These are phyloP conservation scores for Penicillium diatomitis DNA, from an alignment of 495 filamentous ascomycete species.

Conservation along the genomic window DNA sequence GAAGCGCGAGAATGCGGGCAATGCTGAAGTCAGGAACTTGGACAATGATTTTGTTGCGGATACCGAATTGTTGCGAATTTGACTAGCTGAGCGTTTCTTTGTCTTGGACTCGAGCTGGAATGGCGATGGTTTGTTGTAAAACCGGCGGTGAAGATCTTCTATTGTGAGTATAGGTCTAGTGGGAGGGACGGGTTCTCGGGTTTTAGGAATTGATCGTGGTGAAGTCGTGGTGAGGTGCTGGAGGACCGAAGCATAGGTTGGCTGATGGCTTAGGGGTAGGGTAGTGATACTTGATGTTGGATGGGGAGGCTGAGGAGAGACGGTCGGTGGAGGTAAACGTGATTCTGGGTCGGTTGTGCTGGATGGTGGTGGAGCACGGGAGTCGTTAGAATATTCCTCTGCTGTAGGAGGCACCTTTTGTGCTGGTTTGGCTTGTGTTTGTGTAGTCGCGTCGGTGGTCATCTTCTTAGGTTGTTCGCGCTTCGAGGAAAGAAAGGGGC, in stretches of 20 bases:
- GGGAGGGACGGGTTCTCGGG: constrained; percentile 1
- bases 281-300: background rate
- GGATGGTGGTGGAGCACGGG: background rate
- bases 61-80: background rate
- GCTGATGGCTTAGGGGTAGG: constrained; percentile 1
- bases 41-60: background rate
- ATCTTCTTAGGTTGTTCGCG: background rate
- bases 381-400: background rate
- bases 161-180: constrained; percentile 8
- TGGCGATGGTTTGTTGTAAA: constrained; percentile 8
- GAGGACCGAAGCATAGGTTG: constrained; percentile 5
- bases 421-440: background rate
- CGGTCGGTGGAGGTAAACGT: background rate
- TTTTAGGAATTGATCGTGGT: background rate
- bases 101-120: constrained; percentile 1
- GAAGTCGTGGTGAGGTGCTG: background rate
- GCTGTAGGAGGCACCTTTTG: background rate
- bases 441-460: background rate
- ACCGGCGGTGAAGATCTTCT: constrained; percentile 7
- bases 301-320: constrained; percentile 1
- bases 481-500: background rate
- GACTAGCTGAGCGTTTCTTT: background rate
- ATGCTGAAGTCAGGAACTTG: constrained; percentile 3
- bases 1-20: background rate
- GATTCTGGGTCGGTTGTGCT: constrained; percentile 3